phyloP scores from a whole-genome alignment of 345 rosid species.

The Diplotaxis tenuifolia region DNA sequence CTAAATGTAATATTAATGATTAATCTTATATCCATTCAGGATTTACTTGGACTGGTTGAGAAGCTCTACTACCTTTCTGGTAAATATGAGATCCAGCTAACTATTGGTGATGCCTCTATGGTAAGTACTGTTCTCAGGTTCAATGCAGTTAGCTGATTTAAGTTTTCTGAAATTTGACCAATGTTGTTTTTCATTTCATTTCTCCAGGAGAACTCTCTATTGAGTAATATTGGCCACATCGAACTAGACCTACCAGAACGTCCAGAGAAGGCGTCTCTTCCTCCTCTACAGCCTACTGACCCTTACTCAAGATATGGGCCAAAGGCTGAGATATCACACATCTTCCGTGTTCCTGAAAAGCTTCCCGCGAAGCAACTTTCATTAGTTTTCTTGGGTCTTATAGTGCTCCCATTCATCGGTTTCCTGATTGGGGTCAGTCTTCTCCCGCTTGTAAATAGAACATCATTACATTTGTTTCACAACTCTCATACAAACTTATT shows the following conservation, averaged over 20 bases:
- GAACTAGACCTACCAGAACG: conserved; percentile 91
- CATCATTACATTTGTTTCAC: background rate
- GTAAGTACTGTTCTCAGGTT: conserved; percentile 45
- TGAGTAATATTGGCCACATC: conserved; percentile 60
- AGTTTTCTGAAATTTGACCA: background rate
- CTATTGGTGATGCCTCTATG: conserved; percentile 89
- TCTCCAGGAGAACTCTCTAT: conserved; percentile 78
- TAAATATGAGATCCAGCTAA: conserved; percentile 76
- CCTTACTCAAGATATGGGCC: conserved; percentile 71
- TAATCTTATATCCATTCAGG: conserved; percentile 43
- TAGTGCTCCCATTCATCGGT: conserved; percentile 67
- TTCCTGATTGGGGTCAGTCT: conserved; percentile 86
- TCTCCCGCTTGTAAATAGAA: background rate
- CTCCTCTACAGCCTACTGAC: conserved; percentile 61
- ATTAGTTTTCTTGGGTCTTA: conserved; percentile 76
- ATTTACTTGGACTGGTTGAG: conserved; percentile 92
- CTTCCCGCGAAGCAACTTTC: conserved; percentile 79
- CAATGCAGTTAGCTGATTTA: background rate
- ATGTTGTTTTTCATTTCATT: background rate
- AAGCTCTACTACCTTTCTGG: conserved; percentile 93
- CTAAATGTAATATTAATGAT: conserved; percentile 7
- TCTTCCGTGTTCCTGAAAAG: conserved; percentile 88
- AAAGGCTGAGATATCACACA: conserved; percentile 82
- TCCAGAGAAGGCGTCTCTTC: conserved; percentile 82
- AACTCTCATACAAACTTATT: background rate